Evolutionary conservation across 345 rosid species (phyloP).

Genomic region (Lumnitzera racemosa): DNA sequence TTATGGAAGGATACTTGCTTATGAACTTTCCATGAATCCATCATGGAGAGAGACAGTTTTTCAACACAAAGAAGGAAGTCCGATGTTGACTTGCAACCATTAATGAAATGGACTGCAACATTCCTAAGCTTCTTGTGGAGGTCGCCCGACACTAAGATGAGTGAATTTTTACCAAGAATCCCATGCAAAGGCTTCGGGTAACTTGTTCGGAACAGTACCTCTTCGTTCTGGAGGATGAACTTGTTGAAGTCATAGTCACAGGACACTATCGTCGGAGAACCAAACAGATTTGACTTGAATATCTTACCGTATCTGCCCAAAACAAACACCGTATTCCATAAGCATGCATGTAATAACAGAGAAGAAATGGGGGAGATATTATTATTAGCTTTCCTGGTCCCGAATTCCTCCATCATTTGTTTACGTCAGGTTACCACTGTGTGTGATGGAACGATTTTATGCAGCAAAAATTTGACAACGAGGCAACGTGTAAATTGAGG

Average conservation of each 20-base stretch:
- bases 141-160: conserved; percentile 51
- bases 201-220: conserved; percentile 49
- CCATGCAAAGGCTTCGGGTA: conserved; percentile 75
- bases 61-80: conserved; percentile 38
- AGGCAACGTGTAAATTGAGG: too few species aligned
- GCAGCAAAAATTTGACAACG: too few species aligned
- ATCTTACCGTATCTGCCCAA: conserved; percentile 58
- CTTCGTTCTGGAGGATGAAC: conserved; percentile 83
- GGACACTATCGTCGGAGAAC: conserved; percentile 72
- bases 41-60: conserved; percentile 39
- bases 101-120: conserved; percentile 42
- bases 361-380: too few species aligned
- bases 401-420: too few species aligned
- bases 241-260: conserved; percentile 72
- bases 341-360: too few species aligned
- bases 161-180: conserved; percentile 61
- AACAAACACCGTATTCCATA: too few species aligned
- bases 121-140: conserved; percentile 65
- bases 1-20: conserved; percentile 41
- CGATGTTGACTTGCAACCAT: conserved; percentile 37
- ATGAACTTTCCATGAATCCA: conserved; percentile 55
- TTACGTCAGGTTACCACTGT: too few species aligned
- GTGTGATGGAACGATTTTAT: too few species aligned
- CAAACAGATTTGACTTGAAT: conserved; percentile 75
- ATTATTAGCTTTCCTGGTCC: too few species aligned